These are phyloP conservation scores for Myriosclerotinia duriaeana DNA, from an alignment of 2,329 filamentous ascomycete species.

Conservation along the genomic window DNA sequence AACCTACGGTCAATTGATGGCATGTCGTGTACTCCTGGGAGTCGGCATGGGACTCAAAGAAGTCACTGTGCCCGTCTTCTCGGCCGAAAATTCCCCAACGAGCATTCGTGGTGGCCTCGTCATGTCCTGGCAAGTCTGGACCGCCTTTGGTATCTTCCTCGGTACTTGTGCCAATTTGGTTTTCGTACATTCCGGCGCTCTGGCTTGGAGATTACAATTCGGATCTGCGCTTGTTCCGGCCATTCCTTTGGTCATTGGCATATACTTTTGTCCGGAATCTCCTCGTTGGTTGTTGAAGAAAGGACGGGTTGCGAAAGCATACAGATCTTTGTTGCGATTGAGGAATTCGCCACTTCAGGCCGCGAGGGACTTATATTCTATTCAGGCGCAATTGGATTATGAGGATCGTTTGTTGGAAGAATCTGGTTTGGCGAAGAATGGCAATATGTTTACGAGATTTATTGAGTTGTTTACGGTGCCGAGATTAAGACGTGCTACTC, in stretches of 20 bases:
- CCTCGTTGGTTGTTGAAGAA: conserved; percentile 68
- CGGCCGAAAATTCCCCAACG: conserved; percentile 56
- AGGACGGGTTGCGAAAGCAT: conserved; percentile 54
- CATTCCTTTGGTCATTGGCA: conserved; percentile 55
- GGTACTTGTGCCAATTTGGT: conserved; percentile 65
- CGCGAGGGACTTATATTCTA: conserved; percentile 62
- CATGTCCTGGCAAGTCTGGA: conserved; percentile 54
- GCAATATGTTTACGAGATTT: conserved; percentile 59
- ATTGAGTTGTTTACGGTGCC: conserved; percentile 68
- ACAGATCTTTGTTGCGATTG: conserved; percentile 54
- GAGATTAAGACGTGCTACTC: conserved; percentile 67
- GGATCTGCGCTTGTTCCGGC: conserved; percentile 66
- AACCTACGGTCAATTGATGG: conserved; percentile 57
- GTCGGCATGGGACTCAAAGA: conserved; percentile 62
- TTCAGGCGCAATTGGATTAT: conserved; percentile 52
- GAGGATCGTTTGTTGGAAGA: conserved; percentile 46
- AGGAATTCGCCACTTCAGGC: conserved; percentile 60
- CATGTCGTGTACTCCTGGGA: conserved; percentile 57
- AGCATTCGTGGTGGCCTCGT: conserved; percentile 55
- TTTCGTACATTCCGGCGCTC: conserved; percentile 57
- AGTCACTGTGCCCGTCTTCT: conserved; percentile 51
- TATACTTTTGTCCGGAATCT: conserved; percentile 64
- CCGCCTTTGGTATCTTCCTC: conserved; percentile 65
- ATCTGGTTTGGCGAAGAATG: conserved; percentile 28
- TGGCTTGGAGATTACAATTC: conserved; percentile 64